Conservation (phyloP, 2,329 filamentous ascomycete genomes). For the Cladobotryum mycophilum region DNA sequence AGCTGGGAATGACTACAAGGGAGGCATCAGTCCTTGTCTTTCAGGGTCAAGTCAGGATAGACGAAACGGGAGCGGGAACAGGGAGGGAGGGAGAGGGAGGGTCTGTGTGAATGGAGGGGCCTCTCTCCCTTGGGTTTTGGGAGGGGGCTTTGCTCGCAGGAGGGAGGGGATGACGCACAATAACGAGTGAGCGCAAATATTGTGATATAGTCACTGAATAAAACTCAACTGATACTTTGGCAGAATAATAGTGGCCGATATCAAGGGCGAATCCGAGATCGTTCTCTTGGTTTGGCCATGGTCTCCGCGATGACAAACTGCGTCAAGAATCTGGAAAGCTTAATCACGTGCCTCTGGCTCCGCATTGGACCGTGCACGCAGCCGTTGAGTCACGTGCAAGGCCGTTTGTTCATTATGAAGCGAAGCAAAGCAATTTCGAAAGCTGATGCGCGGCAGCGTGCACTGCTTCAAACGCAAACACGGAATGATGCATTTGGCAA, state of each 20-base stretch:
- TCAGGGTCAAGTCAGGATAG: conserved; percentile 19
- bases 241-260: conserved; percentile 33
- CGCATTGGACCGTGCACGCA: conserved; percentile 7
- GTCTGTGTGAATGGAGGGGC: conserved; percentile 11
- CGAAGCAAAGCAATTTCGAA: no score
- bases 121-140: background rate
- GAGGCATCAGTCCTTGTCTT: conserved; percentile 17
- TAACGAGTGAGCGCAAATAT: conserved; percentile 28
- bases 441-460: background rate
- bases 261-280: conserved; percentile 18
- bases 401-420: background rate
- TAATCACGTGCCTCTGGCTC: conserved; percentile 11
- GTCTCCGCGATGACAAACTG: conserved; percentile 17
- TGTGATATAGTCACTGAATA: conserved; percentile 27
- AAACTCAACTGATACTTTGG: conserved; percentile 34
- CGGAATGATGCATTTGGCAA: no score
- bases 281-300: conserved; percentile 12
- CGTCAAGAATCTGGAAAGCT: conserved; percentile 10
- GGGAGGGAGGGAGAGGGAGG: conserved; percentile 7
- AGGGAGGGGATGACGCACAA: conserved; percentile 23
- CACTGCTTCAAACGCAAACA: no score
- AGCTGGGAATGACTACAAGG: conserved; percentile 20
- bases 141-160: conserved; percentile 1
- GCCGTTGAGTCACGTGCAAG: conserved; percentile 6
- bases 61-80: conserved; percentile 11